Conservation (phyloP, 2,329 filamentous ascomycete genomes). For the Cryphonectria naterciae region DNA sequence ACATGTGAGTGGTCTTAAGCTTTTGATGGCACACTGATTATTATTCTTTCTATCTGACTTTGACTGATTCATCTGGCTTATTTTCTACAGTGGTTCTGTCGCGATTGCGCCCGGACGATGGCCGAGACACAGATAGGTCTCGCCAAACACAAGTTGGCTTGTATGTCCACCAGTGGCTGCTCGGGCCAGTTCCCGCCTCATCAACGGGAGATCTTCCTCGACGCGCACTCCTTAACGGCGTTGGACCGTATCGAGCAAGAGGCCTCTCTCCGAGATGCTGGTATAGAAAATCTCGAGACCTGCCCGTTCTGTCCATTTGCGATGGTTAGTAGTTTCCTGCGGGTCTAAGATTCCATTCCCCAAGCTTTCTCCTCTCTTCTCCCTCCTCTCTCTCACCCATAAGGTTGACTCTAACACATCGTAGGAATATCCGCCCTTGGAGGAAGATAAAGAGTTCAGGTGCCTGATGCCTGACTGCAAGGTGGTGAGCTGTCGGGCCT, state of each 20-base stretch:
- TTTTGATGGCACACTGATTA: background rate
- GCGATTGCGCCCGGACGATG: slow-evolving; percentile 64
- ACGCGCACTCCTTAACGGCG: slow-evolving; percentile 60
- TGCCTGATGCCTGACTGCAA: slow-evolving; percentile 70
- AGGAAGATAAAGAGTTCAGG: slow-evolving; percentile 72
- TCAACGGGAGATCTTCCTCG: slow-evolving; percentile 62
- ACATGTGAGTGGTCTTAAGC: slow-evolving; percentile 49
- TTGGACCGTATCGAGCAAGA: slow-evolving; percentile 75
- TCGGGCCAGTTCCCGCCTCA: slow-evolving; percentile 59
- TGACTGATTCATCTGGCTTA: background rate
- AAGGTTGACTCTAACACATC: background rate
- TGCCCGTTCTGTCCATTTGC: slow-evolving; percentile 86
- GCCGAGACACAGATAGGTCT: slow-evolving; percentile 72
- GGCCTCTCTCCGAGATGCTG: slow-evolving; percentile 68
- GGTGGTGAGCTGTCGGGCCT: slow-evolving; percentile 69
- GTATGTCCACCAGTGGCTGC: slow-evolving; percentile 73
- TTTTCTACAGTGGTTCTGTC: slow-evolving; percentile 67
- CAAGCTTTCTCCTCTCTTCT: background rate
- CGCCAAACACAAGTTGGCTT: slow-evolving; percentile 68
- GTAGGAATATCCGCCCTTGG: slow-evolving; percentile 66
- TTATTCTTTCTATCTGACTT: background rate
- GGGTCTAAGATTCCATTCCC: too few species aligned
- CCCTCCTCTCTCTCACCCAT: too few species aligned
- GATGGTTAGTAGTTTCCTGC: slow-evolving; percentile 42
- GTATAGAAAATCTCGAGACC: slow-evolving; percentile 71